Base-by-base conservation (phyloP, 108 stramenopile species). In the Fragilaria crotonensis region DNA sequence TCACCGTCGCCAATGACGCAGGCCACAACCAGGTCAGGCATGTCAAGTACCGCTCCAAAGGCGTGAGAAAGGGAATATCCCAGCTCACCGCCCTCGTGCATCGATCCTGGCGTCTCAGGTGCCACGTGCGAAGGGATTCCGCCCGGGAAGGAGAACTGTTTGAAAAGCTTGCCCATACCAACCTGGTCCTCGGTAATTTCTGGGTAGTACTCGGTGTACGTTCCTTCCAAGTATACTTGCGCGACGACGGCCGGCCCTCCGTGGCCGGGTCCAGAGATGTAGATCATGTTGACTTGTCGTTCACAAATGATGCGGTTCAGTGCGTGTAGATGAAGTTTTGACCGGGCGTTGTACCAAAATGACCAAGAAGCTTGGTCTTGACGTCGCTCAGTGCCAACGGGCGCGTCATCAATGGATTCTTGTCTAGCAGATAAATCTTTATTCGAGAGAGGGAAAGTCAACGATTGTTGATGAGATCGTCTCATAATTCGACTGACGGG, bases 291-390 rank as follows among this genome's bases (percentile, higher is more conserved):
- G 0, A 64, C 7, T 2, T 56, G 19, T 7, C 63, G 54, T 32
- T 64, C 63, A 17, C 53, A 54, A 57, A 64, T 64, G 21, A 64
- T 26, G 25, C 52, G 52, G 63, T 64, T 64, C 25, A 64, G 32
- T 64, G 63, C 19, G 30, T 30, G 53, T 64, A 64, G 55, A 64
- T 64, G 25, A 64, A 64, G 63, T 64, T 64, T 46, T 64, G 63
- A 25, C 63, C 63, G 11, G 63, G 63, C 20, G 55, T 57, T 4
- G 63, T 64, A 23, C 63, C 63, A 57, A 64, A 64, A 26, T 64
- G 63, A 33, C 63, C 63, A 11, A 64, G 53, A 20, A 64, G 63
- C 1, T 46, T 2, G 11, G 54, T n/a, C 55, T 64, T 64, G 19
- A 64, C 63, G 31, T 64, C 55, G 31, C 22, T 3, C n/a, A 57